Base-by-base conservation (phyloP, 768 basidiomycete species). In the Pholiota microspora region DNA sequence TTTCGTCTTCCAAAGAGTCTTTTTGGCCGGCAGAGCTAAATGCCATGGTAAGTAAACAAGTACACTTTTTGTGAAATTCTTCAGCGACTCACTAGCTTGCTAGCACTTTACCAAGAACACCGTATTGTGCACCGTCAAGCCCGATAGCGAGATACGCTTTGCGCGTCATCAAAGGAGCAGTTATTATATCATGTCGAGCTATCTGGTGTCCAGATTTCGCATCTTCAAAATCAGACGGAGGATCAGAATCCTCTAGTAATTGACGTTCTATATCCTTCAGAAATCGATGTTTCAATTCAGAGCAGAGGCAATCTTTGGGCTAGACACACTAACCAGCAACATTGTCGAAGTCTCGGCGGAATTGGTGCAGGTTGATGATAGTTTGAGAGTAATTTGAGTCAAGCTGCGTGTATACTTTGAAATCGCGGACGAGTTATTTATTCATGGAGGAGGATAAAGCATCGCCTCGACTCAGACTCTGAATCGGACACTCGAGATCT, bases 71-170 rank as follows among this genome's bases (percentile, higher is more conserved):
- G n/a, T n/a, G n/a, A n/a, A n/a, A n/a, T n/a, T n/a, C n/a, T 31
- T 31, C 51, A 24, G 16, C 4, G 35, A 65, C 73, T 54, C 56
- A 85, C 85, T 78, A 69, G 31, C 76, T 76, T 0, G 73, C 67
- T 2, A 82, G 13, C 0, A 75, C 63, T 3, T 74, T 72, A 0
- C 88, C 87, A 0, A 88, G 58, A 1, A 89, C 78, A 0, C 86
- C 87, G 55, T 89, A 86, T 57, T 88, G 88, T 0, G 74, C 69
- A 7, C 64, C 66, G 2, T 71, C 65, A 21, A 67, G 69, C n/a
- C 66, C 67, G 3, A 71, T 68, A 0, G 63, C 56, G 12, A 73
- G 59, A 36, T 74, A 54, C 0, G 81, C 83, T n/a, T 77, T 79
- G 12, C 78, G 72, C 1, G 78, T 81, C 8, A 83, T 66, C 16